Conservation (phyloP, 2,329 filamentous ascomycete species). For the Fusarium devonianum region DNA sequence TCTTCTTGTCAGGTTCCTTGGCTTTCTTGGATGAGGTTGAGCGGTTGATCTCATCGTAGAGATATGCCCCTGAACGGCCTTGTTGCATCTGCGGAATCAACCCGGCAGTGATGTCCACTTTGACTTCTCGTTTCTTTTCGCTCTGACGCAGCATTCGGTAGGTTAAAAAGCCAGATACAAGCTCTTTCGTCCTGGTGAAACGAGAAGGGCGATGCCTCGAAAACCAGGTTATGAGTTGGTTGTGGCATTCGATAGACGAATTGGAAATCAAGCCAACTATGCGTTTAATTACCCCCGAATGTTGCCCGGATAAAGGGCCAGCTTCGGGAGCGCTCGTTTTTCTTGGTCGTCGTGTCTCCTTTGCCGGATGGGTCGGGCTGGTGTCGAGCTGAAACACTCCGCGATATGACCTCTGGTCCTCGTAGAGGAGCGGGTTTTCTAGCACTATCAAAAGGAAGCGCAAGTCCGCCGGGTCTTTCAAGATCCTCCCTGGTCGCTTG, state of each 20-base stretch:
- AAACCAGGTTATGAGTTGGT: slow-evolving; percentile 80
- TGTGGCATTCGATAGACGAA: slow-evolving; percentile 76
- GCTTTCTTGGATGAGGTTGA: slow-evolving; percentile 59
- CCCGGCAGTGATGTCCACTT: slow-evolving; percentile 68
- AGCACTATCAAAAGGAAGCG: slow-evolving; percentile 81
- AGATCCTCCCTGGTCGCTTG: slow-evolving; percentile 76
- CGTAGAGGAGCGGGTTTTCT: slow-evolving; percentile 77
- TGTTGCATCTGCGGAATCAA: slow-evolving; percentile 77
- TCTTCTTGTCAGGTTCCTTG: slow-evolving; percentile 62
- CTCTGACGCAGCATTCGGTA: slow-evolving; percentile 78
- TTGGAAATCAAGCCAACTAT: slow-evolving; percentile 83
- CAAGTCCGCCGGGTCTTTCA: slow-evolving; percentile 73
- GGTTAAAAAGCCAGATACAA: slow-evolving; percentile 80
- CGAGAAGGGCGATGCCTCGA: slow-evolving; percentile 71
- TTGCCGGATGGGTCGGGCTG: slow-evolving; percentile 6
- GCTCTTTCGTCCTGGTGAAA: slow-evolving; percentile 77
- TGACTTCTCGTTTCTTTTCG: slow-evolving; percentile 68
- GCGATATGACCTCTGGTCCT: slow-evolving; percentile 49
- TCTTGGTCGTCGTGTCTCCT: slow-evolving; percentile 28
- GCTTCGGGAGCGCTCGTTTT: slow-evolving; percentile 41
- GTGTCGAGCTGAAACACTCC: slow-evolving; percentile 50
- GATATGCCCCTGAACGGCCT: slow-evolving; percentile 70
- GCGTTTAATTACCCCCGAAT: slow-evolving; percentile 86
- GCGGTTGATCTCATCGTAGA: slow-evolving; percentile 78
- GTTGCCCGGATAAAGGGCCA: slow-evolving; percentile 65